These are phyloP conservation scores for Sugiyamaella chiloensis DNA, from an alignment of 805 yeast genomes.

Conservation along the genomic window DNA sequence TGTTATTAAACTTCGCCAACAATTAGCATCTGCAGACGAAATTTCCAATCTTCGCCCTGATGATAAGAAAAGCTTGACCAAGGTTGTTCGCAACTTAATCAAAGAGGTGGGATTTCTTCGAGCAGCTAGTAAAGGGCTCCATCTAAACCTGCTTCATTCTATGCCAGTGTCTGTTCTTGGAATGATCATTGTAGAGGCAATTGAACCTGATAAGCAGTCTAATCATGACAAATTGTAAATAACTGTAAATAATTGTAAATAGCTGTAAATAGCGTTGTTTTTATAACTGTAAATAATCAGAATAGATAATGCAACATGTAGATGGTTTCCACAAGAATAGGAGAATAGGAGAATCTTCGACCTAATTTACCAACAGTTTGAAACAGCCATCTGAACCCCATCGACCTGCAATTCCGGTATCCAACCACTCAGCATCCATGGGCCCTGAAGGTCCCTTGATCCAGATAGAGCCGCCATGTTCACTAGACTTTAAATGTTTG, in stretches of 20 bases:
- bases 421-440: constrained; percentile 23
- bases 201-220: constrained; percentile 34
- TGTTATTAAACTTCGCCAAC: constrained; percentile 44
- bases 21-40: constrained; percentile 39
- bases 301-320: no score
- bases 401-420: constrained; percentile 25
- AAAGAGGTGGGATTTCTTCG: constrained; percentile 35
- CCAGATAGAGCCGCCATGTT: constrained; percentile 26
- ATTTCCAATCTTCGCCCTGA: constrained; percentile 36
- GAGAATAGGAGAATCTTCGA: no score
- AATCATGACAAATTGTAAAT: background rate
- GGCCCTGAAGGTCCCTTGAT: constrained; percentile 28
- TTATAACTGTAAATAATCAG: no score
- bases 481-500: constrained; percentile 22
- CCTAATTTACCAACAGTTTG: constrained; percentile 9
- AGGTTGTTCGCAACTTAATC: constrained; percentile 35
- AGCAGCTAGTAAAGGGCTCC: constrained; percentile 36
- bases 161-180: constrained; percentile 38
- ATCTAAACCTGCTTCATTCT: constrained; percentile 35
- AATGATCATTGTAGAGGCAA: constrained; percentile 39
- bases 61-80: constrained; percentile 33
- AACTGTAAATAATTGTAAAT: background rate
- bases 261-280: background rate
- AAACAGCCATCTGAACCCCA: constrained; percentile 32
- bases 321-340: no score